Evolutionary conservation across 768 basidiomycete species (phyloP).

Genomic region (Pleurotus tuoliensis): DNA sequence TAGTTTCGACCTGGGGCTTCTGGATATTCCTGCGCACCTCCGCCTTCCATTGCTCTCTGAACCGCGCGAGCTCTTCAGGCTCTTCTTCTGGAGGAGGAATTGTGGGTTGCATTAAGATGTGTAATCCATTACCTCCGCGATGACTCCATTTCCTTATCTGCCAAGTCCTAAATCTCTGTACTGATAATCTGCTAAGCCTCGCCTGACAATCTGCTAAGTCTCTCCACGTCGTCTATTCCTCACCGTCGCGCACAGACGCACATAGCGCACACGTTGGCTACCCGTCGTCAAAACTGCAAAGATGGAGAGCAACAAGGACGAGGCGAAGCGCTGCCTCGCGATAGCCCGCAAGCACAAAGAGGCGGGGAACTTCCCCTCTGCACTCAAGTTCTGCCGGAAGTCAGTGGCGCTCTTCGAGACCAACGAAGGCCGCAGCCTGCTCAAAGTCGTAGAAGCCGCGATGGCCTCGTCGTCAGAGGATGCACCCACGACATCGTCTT

Average conservation of each 20-base stretch:
- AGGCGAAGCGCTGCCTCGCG: conserved; percentile 75
- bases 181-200: conserved; percentile 1
- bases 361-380: conserved; percentile 67
- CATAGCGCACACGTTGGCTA: conserved; percentile 2
- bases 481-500: conserved; percentile 33
- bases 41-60: conserved; percentile 70
- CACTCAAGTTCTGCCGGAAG: conserved; percentile 88
- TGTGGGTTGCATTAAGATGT: neutral
- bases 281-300: neutral
- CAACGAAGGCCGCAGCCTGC: conserved; percentile 64
- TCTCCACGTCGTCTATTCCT: conserved; percentile 8
- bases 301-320: conserved; percentile 88
- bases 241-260: neutral
- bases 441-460: conserved; percentile 62
- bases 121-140: neutral
- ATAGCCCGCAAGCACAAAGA: conserved; percentile 77
- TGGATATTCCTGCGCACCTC: conserved; percentile 45
- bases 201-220: too few relatives aligned
- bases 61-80: conserved; percentile 58
- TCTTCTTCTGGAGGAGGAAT: conserved; percentile 33
- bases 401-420: conserved; percentile 81
- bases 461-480: conserved; percentile 39
- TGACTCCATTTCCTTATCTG: neutral
- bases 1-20: conserved; percentile 1
- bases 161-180: neutral